Evolutionary conservation across 306 rosid species (phyloP), one percentile per base, ranked within the genome.

Genomic region (Cajanus cajan): DNA sequence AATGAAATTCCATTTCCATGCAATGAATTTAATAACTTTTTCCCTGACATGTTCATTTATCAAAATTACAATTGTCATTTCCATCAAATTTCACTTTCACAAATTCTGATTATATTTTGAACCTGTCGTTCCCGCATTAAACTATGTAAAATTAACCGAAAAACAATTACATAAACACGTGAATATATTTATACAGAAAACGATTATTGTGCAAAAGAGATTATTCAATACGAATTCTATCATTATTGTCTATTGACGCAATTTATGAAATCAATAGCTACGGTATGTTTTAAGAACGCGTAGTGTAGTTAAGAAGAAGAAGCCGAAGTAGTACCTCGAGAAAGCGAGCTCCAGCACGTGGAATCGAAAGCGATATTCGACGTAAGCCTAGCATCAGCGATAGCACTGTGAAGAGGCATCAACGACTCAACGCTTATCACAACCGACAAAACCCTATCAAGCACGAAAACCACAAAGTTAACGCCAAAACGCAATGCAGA

Each of bases 361-460:
- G 97, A 85, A 78, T 90, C 90, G 6, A 87, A 69, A 11, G 98
- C 97, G 34, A 93, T 93, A 75, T 78, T 87, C 74, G 98, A 92
- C 66, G 85, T 93, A 66, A 95, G 93, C 73, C 98, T 86, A 68
- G 98, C 98, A 41, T 90, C 80, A 50, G 98, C 98, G 48, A 92
- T 83, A 33, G 93, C 90, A 16, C 89, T 92, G 51, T 92, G 98
- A 66, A 92, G 97, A 18, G 98, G 98, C 91, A 90, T 85, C 91
- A 90, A 76, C 15, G 98, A 90, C 21, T 90, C 96, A 77, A 81
- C 76, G 63, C 90, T 82, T 86, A 90, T 97, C 83, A 90, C 76
- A 33, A 79, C 85, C 55, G 97, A 79, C 73, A 87, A 50, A 36
- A 91, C 80, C 88, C 98, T 95, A 67, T 8, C 64, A 41, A 59